These are phyloP conservation scores for Hypoxylon rickii DNA, from an alignment of 495 filamentous ascomycete species.

Conservation along the genomic window DNA sequence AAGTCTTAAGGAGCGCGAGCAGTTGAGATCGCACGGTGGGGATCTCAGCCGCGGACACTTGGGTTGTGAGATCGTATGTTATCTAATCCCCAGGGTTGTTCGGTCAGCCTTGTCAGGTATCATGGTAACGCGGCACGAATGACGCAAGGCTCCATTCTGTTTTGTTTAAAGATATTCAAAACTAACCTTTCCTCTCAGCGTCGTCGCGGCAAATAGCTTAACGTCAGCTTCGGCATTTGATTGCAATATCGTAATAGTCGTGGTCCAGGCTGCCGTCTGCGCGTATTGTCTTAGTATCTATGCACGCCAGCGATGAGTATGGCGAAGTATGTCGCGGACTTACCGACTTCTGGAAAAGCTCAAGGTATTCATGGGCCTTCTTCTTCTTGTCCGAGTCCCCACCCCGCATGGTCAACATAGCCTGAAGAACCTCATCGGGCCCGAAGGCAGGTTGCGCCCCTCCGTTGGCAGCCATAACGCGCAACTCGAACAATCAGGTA, in stretches of 20 bases:
- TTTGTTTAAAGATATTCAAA: slow-evolving; percentile 1
- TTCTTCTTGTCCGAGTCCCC: slow-evolving; percentile 81
- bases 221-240: slow-evolving; percentile 75
- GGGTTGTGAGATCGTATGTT: slow-evolving; percentile 57
- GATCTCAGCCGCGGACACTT: slow-evolving; percentile 77
- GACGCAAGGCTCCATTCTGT: too few relatives aligned
- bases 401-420: slow-evolving; percentile 89
- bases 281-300: slow-evolving; percentile 9
- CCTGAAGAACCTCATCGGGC: slow-evolving; percentile 73
- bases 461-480: slow-evolving; percentile 70
- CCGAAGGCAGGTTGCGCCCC: slow-evolving; percentile 70
- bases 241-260: slow-evolving; percentile 83
- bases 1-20: slow-evolving; percentile 75
- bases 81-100: slow-evolving; percentile 40
- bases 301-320: slow-evolving; percentile 1
- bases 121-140: too few relatives aligned
- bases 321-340: slow-evolving; percentile 42
- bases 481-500: slow-evolving; percentile 25
- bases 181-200: slow-evolving; percentile 93
- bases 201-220: slow-evolving; percentile 94
- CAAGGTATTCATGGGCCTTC: slow-evolving; percentile 86
- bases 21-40: slow-evolving; percentile 79
- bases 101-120: slow-evolving; percentile 26
- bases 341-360: slow-evolving; percentile 98
- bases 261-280: slow-evolving; percentile 83